Percentiles rank a stretch among this genome's conserved stretches.
Evolutionary conservation across 2,329 filamentous ascomycete species (phyloP).

Genomic region (Periconia macrospinosa): DNA sequence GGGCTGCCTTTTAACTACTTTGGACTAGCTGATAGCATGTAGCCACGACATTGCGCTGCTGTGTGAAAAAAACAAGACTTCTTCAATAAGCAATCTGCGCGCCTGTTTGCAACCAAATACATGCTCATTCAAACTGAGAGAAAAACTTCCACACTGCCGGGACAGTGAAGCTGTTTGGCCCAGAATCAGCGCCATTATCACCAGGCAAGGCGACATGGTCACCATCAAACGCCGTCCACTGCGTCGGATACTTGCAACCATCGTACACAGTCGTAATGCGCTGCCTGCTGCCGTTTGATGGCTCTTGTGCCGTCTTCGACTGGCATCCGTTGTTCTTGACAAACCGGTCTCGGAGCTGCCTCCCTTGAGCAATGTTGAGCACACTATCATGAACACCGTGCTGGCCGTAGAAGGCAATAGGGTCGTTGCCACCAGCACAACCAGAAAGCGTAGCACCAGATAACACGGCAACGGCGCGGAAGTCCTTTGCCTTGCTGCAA

Average conservation of each 20-base stretch:
- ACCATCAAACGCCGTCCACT: background rate
- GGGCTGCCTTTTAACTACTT: too few relatives aligned
- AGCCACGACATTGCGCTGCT: too few relatives aligned
- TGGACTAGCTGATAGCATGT: too few relatives aligned
- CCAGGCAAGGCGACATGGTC: too few relatives aligned
- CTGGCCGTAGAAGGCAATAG: constrained; percentile 44
- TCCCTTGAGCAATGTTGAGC: constrained; percentile 34
- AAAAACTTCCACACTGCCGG: too few relatives aligned
- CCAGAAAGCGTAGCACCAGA: constrained; percentile 11
- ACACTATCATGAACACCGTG: constrained; percentile 42
- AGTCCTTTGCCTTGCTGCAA: constrained; percentile 42
- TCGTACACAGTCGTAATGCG: constrained; percentile 6
- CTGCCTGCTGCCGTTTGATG: constrained; percentile 1
- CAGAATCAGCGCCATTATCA: too few relatives aligned
- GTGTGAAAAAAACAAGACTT: too few relatives aligned
- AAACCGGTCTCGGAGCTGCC: constrained; percentile 40
- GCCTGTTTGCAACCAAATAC: too few relatives aligned
- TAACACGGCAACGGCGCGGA: constrained; percentile 42
- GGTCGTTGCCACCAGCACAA: constrained; percentile 32
- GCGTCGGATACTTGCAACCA: constrained; percentile 17
- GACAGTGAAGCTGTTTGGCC: too few relatives aligned
- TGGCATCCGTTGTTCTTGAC: constrained; percentile 40
- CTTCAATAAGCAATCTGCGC: too few relatives aligned
- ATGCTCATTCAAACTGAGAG: too few relatives aligned
- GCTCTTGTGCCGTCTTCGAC: constrained; percentile 13